A percentile compares a stretch with the other conserved stretches of the same genome.
Conservation (phyloP, 2,329 filamentous ascomycete genomes). For the Sporothrix variecibatus region DNA sequence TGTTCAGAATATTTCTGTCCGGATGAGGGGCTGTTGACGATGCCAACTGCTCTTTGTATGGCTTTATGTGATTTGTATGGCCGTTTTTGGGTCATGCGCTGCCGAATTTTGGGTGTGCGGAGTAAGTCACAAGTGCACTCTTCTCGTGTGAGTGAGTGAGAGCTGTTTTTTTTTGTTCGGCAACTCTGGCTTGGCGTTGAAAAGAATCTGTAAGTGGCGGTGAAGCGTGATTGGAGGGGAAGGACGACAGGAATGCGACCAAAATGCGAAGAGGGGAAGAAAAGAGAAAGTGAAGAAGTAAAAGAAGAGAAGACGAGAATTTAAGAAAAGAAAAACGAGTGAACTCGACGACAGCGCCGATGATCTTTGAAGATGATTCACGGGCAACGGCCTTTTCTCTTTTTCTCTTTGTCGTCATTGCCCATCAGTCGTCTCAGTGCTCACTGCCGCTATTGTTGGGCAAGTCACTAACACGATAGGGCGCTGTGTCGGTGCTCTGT, state of each 20-base stretch:
- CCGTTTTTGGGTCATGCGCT: background rate
- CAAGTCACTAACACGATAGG: background rate
- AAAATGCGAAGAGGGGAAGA: background rate
- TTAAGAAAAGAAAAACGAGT: background rate
- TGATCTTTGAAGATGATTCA: background rate
- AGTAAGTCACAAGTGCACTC: background rate
- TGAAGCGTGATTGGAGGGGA: background rate
- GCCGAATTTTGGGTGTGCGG: background rate
- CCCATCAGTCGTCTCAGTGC: background rate
- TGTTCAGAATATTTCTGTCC: background rate
- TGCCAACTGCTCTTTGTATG: background rate
- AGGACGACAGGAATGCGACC: no score
- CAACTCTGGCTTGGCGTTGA: background rate
- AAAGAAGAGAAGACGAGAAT: background rate
- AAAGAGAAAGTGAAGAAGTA: background rate
- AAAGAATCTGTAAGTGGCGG: background rate
- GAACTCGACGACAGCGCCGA: background rate
- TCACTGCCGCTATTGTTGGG: background rate
- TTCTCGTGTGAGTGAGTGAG: background rate
- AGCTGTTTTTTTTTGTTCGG: background rate
- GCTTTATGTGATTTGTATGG: no score
- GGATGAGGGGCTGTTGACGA: background rate
- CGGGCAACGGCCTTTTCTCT: background rate
- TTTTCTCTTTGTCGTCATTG: background rate
- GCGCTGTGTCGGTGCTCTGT: background rate